A percentile compares a stretch with the other conserved stretches of the same genome.
These are phyloP conservation scores for Quercus wislizeni DNA, from an alignment of 306 rosid species.

Conservation along the genomic window DNA sequence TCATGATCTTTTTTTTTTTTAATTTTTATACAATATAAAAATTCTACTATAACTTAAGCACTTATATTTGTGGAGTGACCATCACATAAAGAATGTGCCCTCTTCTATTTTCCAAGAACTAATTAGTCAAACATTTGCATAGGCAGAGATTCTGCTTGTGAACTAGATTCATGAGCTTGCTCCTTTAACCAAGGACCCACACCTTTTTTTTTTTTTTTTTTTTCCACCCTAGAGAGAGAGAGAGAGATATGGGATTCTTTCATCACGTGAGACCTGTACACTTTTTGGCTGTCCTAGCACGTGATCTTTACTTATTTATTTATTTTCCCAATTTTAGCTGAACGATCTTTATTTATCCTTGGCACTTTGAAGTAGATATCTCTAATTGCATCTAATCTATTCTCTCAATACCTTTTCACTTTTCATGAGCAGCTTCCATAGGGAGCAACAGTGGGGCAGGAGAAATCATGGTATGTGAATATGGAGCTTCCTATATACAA, in stretches of 20 bases:
- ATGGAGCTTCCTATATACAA: background rate
- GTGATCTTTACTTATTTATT: slow-evolving; percentile 1
- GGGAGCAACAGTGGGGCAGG: slow-evolving; percentile 25
- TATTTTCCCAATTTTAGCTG: slow-evolving; percentile 12
- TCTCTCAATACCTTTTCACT: background rate
- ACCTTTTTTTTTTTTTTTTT: background rate
- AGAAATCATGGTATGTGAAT: slow-evolving; percentile 19
- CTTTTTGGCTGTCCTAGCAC: slow-evolving; percentile 21
- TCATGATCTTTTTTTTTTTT: too few relatives aligned
- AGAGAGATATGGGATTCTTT: slow-evolving; percentile 1
- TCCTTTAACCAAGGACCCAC: background rate
- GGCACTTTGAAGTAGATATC: background rate
- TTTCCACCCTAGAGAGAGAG: background rate
- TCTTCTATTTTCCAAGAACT: background rate
- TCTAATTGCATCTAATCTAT: slow-evolving; percentile 19
- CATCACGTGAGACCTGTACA: slow-evolving; percentile 33
- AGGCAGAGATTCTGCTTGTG: background rate
- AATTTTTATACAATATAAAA: too few relatives aligned
- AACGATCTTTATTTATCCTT: background rate
- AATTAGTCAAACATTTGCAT: background rate
- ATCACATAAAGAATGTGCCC: accelerated
- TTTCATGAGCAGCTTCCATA: slow-evolving; percentile 15
- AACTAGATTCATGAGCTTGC: background rate
- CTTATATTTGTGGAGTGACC: accelerated
- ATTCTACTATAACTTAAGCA: too few relatives aligned